Evolutionary conservation across 2,329 filamentous ascomycete species (phyloP).

Genomic region (Diaporthe citrichinensis): DNA sequence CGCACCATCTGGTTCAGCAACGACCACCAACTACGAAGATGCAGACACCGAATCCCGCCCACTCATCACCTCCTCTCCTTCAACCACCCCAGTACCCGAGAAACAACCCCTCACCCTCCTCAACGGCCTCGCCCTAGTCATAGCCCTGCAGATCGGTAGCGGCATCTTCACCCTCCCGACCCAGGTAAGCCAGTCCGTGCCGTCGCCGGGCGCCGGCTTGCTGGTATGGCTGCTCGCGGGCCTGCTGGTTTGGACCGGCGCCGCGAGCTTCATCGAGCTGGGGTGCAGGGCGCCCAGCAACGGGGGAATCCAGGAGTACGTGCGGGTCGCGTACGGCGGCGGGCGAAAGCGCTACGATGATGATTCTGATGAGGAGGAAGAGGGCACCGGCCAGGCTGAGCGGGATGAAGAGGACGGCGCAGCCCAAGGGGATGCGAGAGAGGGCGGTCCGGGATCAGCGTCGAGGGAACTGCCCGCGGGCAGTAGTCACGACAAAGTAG

Average conservation of each 20-base stretch:
- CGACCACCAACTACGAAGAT: neutral
- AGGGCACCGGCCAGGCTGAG: neutral
- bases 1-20: neutral
- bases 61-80: neutral
- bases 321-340: conserved; percentile 55
- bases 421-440: no score
- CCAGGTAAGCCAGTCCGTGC: conserved; percentile 58
- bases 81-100: neutral
- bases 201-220: conserved; percentile 57
- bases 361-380: neutral
- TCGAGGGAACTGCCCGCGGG: no score
- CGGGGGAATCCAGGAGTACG: conserved; percentile 62
- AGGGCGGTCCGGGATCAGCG: no score
- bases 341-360: neutral
- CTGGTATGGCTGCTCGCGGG: conserved; percentile 59
- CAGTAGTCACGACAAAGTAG: conserved; percentile 1
- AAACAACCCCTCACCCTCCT: conserved; percentile 43
- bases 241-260: conserved; percentile 62
- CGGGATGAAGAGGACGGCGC: no score
- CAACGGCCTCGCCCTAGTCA: conserved; percentile 58
- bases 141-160: conserved; percentile 62
- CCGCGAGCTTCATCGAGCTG: conserved; percentile 62
- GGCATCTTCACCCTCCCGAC: conserved; percentile 63
- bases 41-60: neutral
- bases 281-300: conserved; percentile 60